Base-by-base conservation (phyloP, 371 early-diverging fungal species). In the Zopfochytrium polystomum region DNA sequence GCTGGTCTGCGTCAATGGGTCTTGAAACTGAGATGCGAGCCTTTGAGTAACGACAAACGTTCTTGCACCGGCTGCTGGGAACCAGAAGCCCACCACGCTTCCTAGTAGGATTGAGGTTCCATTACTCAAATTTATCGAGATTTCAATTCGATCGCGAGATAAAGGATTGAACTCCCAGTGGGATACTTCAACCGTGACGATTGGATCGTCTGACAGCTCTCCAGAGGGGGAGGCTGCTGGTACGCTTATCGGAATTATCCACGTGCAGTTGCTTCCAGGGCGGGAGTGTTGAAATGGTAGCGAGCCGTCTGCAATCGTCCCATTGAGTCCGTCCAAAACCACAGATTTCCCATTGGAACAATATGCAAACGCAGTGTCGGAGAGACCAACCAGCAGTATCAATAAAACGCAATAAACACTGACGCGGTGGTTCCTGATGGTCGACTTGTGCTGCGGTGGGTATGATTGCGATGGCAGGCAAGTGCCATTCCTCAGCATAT, bases 181-280 rank as follows among this genome's bases (percentile, higher is more conserved):
- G 11, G 30, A 20, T 26, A 58, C 46, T 33, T 58, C 58, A 25
- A 58, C 31, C 13, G 46, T 58, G 30, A 58, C 46, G 11, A 23
- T 48, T 15, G 22, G 7, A 29, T 31, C 31, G 32, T 22, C 11
- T 48, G 48, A 48, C n/a, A n/a, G n/a, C n/a, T n/a, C n/a, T n/a
- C n/a, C n/a, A n/a, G n/a, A n/a, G n/a, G n/a, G n/a, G n/a, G n/a
- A n/a, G n/a, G n/a, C n/a, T n/a, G n/a, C n/a, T n/a, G n/a, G n/a
- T 11, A 48, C 52, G 30, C 31, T 25, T 9, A 46, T 34, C 13
- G 32, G 42, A 11, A 47, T 47, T 20, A 58, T 7, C 58, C 58
- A 58, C 48, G 15, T 20, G 49, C 58, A 58, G 58, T 58, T 49
- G 49, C 58, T 58, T 46, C 58, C 58, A 30, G 58, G 20, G 9